Evolutionary conservation across 2,329 filamentous ascomycete species (phyloP), one percentile per base, ranked within the genome.

Genomic region (Orbilia brochopaga): DNA sequence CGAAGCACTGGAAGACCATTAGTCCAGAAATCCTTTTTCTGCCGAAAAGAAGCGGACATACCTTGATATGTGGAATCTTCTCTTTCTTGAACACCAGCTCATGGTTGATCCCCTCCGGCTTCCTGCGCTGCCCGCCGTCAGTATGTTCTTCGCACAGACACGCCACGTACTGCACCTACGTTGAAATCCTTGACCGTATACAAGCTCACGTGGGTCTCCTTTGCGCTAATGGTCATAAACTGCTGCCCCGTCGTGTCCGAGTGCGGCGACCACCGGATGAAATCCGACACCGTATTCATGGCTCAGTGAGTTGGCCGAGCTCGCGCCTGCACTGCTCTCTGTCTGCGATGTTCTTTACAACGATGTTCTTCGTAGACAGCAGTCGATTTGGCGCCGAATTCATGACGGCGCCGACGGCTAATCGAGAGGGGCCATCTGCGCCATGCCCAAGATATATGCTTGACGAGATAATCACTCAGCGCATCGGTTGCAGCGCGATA

Each of bases 211-310:
- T 82, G 80, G 65, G 83, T 83, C 24, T 81, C 80, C 21, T 80
- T 81, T 19, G 83, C 80, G 76, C 84, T 83, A 51, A 84, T 82
- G 54, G 84, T 80, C 59, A 85, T 76, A 77, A 85, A 85, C 11
- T 81, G 81, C 55, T 81, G 80, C 32, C 73, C 75, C 75, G 79
- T 75, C 76, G 77, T 74, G 73, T 79, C 81, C 60, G 82, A 81
- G 74, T 83, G 82, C 52, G 83, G 82, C 66, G 83, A 85, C 83
- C 83, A 85, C 76, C 83, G 79, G 60, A 85, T 82, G 32, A 73
- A 73, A 35, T 73, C 69, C 56, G 69, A 73, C 27, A 82, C 82
- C 64, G 82, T 82, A 77, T 83, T 82, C 82, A 83, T 83, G 57
- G 75, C 79, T 40, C 27, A 23, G 40, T 27, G 1, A 15, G 7